phyloP scores from a whole-genome alignment of 805 yeast species.

The Pichia nakasei region DNA sequence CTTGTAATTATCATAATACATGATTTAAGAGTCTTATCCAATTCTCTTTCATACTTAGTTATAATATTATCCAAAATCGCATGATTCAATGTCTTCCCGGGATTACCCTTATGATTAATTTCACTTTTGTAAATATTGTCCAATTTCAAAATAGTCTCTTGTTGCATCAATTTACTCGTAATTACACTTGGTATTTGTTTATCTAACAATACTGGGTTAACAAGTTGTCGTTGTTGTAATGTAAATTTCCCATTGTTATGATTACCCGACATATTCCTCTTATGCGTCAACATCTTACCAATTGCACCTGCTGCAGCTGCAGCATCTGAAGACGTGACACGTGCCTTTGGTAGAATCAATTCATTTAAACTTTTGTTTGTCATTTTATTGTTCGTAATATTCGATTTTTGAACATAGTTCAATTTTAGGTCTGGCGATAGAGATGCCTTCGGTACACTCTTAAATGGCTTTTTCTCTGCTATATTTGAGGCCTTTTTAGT shows the following conservation, averaged over 20 bases:
- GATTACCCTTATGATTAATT: constrained; percentile 22
- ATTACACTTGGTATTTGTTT: constrained; percentile 25
- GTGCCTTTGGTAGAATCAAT: constrained; percentile 19
- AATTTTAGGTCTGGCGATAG: background rate
- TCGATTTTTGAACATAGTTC: background rate
- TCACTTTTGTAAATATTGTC: constrained; percentile 28
- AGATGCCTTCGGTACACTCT: too few relatives aligned
- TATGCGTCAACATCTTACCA: constrained; percentile 25
- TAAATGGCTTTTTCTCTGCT: too few relatives aligned
- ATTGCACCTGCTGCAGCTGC: constrained; percentile 29
- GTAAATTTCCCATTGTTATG: constrained; percentile 2
- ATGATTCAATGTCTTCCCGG: constrained; percentile 26
- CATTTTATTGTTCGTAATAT: background rate
- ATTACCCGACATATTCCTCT: constrained; percentile 12
- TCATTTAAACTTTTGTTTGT: background rate
- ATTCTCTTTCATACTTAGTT: constrained; percentile 22
- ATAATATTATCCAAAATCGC: constrained; percentile 22
- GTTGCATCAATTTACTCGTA: constrained; percentile 21
- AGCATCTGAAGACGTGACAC: constrained; percentile 23
- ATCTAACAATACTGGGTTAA: constrained; percentile 26
- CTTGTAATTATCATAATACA: constrained; percentile 30
- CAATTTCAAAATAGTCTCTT: constrained; percentile 26
- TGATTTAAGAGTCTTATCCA: constrained; percentile 25
- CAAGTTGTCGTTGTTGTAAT: constrained; percentile 23
- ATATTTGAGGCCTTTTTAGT: too few relatives aligned